Evolutionary conservation across 805 yeast species (phyloP), one percentile per base, ranked within the genome.

Genomic region (Barnettozyma populi): DNA sequence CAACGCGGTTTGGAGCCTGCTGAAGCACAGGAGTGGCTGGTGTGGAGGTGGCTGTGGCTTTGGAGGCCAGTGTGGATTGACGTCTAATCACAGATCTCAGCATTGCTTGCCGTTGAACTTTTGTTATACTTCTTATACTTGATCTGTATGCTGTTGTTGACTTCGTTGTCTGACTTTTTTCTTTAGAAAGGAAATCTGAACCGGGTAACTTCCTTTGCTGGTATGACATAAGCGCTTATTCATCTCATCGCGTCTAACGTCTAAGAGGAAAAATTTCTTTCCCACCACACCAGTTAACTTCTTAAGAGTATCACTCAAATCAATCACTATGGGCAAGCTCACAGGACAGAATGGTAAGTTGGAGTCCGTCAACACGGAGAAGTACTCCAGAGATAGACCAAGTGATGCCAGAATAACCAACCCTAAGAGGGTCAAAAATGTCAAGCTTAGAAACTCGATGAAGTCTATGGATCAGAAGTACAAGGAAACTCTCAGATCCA

Each of bases 1-100:
- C 72, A 7, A 68, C 69, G 54, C 90, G 73, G 67, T 88, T 88
- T 41, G 96, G 95, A 1, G 96, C 87, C 69, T 86, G 95, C 55
- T 74, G 62, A 7, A 54, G 41, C 14, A 48, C 37, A 2, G 46
- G 43, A 8, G 51, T n/a, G 14, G 43, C 45, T 4, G 47, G 27
- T 6, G 43, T 14, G 2, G 46, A 7, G 11, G 41, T n/a, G 4
- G 41, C 8, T 10, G 47, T 21, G 23, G 43, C 24, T 23, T 31
- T 20, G 18, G 45, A 32, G 1, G 44, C 27, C 11, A 44, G 18
- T 14, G 50, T 21, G 2, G 52, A 50, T 18, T 50, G 44, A 39
- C 44, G 44, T 43, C 46, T 46, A 27, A 43, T 16, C 21, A 44
- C 14, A 23, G 20, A 23, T 39, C 46, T 25, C 32, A 41, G 38